phyloP scores from a whole-genome alignment of 2,329 filamentous ascomycete species.

The Coniella lustricola region DNA sequence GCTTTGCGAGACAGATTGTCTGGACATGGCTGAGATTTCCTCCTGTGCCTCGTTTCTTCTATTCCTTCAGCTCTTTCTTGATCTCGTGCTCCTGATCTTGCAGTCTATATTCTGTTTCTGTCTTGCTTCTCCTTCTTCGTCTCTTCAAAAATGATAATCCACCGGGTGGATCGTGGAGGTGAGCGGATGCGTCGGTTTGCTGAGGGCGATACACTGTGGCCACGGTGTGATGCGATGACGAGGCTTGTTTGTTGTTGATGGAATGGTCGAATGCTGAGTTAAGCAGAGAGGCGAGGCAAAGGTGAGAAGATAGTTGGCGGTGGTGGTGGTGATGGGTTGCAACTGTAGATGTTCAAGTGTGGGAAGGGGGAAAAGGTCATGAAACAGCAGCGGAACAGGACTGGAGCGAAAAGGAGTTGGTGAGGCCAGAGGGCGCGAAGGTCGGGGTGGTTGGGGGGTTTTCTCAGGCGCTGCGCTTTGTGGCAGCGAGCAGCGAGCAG shows the following conservation, averaged over 20 bases:
- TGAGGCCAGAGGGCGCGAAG: slow-evolving; percentile 3
- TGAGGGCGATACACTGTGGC: no score
- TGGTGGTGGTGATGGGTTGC: not conserved
- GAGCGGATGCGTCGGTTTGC: no score
- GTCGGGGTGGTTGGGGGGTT: slow-evolving; percentile 2
- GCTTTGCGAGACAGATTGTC: slow-evolving; percentile 21
- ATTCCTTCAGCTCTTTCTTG: not conserved
- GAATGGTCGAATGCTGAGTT: no score
- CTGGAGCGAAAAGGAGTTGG: not conserved
- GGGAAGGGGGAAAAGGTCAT: not conserved
- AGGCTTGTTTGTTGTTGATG: no score
- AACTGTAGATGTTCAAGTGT: not conserved
- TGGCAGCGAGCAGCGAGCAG: not conserved
- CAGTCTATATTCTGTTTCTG: not conserved
- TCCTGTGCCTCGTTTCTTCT: not conserved
- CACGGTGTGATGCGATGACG: no score
- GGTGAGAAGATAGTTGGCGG: not conserved
- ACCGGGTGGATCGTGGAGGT: no score
- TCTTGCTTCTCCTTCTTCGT: no score
- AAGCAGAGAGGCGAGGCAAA: no score
- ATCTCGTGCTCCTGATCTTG: not conserved
- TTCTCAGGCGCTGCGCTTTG: slow-evolving; percentile 1
- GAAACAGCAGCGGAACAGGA: not conserved
- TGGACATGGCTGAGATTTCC: slow-evolving; percentile 17
- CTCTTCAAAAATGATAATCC: no score